Percentiles rank a stretch among this genome's conserved stretches.
Conservation (phyloP, 1,139 yeast genomes). For the Saccharomyces pastorianus region DNA sequence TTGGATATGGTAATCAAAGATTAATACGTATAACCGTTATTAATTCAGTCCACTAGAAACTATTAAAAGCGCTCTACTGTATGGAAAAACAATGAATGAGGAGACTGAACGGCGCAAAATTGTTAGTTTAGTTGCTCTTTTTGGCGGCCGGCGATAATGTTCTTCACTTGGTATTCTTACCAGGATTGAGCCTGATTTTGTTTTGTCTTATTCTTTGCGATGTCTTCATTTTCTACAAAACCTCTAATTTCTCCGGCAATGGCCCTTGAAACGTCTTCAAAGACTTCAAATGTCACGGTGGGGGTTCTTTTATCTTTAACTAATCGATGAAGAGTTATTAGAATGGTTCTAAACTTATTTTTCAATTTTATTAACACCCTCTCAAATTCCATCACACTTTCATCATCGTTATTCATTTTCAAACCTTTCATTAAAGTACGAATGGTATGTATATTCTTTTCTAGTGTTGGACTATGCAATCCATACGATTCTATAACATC, state of each 20-base stretch:
- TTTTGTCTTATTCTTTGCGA: conserved; percentile 11
- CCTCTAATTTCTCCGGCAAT: conserved; percentile 29
- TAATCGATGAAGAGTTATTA: conserved; percentile 24
- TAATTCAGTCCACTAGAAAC: neutral
- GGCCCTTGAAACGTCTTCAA: conserved; percentile 20
- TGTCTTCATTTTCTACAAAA: conserved; percentile 23
- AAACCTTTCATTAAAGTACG: conserved; percentile 19
- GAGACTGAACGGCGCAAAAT: neutral
- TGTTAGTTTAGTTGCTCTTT: neutral
- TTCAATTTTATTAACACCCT: conserved; percentile 39
- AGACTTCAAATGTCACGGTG: conserved; percentile 20
- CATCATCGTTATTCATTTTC: conserved; percentile 37
- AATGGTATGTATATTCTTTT: conserved; percentile 17
- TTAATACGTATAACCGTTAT: neutral
- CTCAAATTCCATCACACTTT: conserved; percentile 44
- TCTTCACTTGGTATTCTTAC: conserved; percentile 8
- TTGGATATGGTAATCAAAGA: neutral
- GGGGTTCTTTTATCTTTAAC: conserved; percentile 9
- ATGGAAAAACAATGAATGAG: neutral
- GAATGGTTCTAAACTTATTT: conserved; percentile 45
- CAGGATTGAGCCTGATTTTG: conserved; percentile 27
- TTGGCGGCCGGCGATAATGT: neutral
- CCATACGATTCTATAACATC: conserved; percentile 22
- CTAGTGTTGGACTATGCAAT: conserved; percentile 8
- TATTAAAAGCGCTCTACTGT: neutral